Evolutionary conservation across 129 eudicot genomes (phyloP).

Genomic region (Rutidosis leptorrhynchoides): DNA sequence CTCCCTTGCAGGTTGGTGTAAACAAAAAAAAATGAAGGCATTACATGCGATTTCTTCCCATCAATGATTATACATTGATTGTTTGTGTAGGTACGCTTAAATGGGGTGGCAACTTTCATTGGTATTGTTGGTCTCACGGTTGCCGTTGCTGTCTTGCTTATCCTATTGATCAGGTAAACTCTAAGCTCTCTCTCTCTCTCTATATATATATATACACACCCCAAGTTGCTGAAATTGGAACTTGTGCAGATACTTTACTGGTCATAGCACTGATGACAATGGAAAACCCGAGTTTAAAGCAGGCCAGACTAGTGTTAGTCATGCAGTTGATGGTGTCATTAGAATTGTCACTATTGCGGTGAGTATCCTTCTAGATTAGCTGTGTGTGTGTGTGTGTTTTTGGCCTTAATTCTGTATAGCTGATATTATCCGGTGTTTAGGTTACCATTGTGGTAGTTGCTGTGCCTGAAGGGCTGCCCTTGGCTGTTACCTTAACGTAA

Average conservation of each 20-base stretch:
- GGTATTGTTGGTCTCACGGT: conserved; percentile 87
- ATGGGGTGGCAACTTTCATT: conserved; percentile 91
- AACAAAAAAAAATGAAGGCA: background rate
- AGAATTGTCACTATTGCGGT: conserved; percentile 90
- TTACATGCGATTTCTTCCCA: too few species aligned
- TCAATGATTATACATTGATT: background rate
- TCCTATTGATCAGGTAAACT: conserved; percentile 68
- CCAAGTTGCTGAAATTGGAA: too few species aligned
- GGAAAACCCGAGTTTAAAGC: conserved; percentile 43
- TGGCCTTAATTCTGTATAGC: too few species aligned
- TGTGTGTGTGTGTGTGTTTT: too few species aligned
- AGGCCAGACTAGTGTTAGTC: conserved; percentile 59
- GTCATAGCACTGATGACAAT: conserved; percentile 45
- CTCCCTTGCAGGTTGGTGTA: conserved; percentile 81
- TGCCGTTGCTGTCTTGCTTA: conserved; percentile 63
- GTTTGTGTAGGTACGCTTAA: conserved; percentile 66
- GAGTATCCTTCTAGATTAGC: conserved; percentile 23
- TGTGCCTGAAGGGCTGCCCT: conserved; percentile 99
- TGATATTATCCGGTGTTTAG: conserved; percentile 37
- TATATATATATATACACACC: too few species aligned
- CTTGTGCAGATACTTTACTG: conserved; percentile 82
- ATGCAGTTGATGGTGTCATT: conserved; percentile 80
- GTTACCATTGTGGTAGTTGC: conserved; percentile 98
- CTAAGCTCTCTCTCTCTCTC: too few species aligned
- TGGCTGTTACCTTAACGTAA: conserved; percentile 96